phyloP scores from a whole-genome alignment of 78 protist species.

The Pelomyxa schiedti region DNA sequence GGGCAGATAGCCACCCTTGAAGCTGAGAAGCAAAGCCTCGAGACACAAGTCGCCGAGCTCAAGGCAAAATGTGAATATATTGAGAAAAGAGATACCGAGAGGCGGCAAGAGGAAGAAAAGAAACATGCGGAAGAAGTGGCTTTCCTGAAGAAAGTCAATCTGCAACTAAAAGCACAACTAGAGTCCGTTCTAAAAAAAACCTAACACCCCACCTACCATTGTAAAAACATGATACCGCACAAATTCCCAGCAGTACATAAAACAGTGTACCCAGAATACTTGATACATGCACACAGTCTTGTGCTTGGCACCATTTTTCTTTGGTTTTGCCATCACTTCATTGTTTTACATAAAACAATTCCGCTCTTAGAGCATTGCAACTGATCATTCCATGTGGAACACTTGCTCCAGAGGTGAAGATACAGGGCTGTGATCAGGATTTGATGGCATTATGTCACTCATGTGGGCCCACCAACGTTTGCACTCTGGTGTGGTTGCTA shows the following conservation, averaged over 20 bases:
- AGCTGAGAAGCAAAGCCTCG: constrained; percentile 34
- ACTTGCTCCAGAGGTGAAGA: not conserved
- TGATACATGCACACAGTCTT: no score
- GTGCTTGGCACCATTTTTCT: no score
- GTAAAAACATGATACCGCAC: no score
- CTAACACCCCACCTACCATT: constrained; percentile 1
- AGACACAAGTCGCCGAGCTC: constrained; percentile 44
- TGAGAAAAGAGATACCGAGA: constrained; percentile 58
- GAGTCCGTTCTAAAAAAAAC: constrained; percentile 35
- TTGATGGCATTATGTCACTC: constrained; percentile 4
- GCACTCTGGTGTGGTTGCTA: not conserved
- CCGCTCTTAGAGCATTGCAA: no score
- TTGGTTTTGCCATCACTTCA: no score
- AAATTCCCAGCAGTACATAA: no score
- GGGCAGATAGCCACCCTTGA: constrained; percentile 35
- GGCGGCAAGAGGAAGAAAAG: constrained; percentile 51
- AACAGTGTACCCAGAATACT: no score
- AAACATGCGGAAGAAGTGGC: constrained; percentile 68
- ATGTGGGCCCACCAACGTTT: not conserved
- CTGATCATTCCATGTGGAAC: constrained; percentile 9
- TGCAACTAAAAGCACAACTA: constrained; percentile 63
- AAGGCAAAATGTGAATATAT: constrained; percentile 43
- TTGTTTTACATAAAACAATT: no score
- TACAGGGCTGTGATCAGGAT: constrained; percentile 1
- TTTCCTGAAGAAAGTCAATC: constrained; percentile 61